Base-by-base conservation (phyloP, 352 stramenopile genomes). In the Phytophthora citrophthora region DNA sequence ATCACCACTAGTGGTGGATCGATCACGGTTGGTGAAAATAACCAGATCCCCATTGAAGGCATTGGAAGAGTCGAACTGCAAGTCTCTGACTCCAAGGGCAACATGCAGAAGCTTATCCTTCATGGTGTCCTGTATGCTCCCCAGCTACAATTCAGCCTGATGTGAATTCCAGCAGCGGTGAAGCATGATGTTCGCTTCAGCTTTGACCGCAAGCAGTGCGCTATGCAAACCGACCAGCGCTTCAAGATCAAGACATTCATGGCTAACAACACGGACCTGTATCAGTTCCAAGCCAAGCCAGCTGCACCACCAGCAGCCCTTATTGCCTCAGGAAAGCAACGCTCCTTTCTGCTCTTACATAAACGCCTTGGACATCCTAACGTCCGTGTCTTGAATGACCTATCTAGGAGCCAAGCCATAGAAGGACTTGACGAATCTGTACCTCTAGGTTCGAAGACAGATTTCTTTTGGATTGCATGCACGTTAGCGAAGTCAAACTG, bases 11-110 rank as follows among this genome's bases (percentile, higher is more conserved):
- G 24, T 52, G 49, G 15, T 43, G 61, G 45, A 4, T 56, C 38
- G 1, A 68, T 68, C 38, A 68, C 64, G 1, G 45, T 68, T 23
- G 57, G 57, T 1, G 44, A 57, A 6, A 68, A 68, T 3, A 43
- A 54, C 23, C 5, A 62, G 18, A 43, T 49, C 1, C 16, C 44
- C 2, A 62, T 62, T 36, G 13, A 64, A 53, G 51, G 55, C 1
- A 68, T 44, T 55, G 56, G 61, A 16, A 0, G 18, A 1, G 18
- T 20, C 1, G 18, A 20, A 20, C 18, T 20, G 18, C 18, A 20
- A 20, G 18, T 20, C 18, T 20, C 18, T 20, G 18, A 57, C 61
- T 68, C 56, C 31, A 72, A 72, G 50, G 47, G 45, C 12, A 62
- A 46, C 5, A 8, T 3, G 32, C 54, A 47, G 27, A 57, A n/a